These are phyloP conservation scores for Peronospora farinosa DNA, from an alignment of 352 stramenopile species.

Conservation along the genomic window DNA sequence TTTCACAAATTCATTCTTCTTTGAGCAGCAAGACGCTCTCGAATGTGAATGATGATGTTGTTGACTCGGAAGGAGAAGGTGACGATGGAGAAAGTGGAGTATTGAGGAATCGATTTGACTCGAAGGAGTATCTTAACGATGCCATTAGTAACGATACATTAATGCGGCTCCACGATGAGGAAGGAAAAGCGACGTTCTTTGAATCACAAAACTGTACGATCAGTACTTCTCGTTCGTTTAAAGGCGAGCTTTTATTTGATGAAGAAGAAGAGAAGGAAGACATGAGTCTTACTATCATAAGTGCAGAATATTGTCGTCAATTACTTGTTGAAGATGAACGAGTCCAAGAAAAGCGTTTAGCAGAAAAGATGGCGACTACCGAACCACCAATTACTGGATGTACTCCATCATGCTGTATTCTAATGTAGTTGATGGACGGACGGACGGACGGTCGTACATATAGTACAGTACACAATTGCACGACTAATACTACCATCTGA, in stretches of 20 bases:
- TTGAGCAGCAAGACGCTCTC: constrained; percentile 19
- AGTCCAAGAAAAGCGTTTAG: constrained; percentile 24
- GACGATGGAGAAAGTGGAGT: constrained; percentile 15
- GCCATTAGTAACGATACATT: constrained; percentile 73
- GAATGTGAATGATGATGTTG: constrained; percentile 21
- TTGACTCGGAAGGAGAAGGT: constrained; percentile 18
- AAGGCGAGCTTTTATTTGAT: constrained; percentile 51
- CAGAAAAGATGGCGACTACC: constrained; percentile 23
- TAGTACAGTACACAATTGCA: too few species aligned
- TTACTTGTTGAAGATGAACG: constrained; percentile 39
- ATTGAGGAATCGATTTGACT: constrained; percentile 35
- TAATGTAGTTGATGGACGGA: constrained; percentile 30
- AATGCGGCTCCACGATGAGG: constrained; percentile 40
- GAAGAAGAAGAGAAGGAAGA: constrained; percentile 34
- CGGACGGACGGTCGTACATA: too few species aligned
- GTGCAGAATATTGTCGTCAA: constrained; percentile 45
- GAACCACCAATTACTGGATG: constrained; percentile 37
- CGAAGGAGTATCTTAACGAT: constrained; percentile 66
- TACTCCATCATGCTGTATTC: constrained; percentile 51
- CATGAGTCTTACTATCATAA: constrained; percentile 23
- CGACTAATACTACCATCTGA: too few species aligned
- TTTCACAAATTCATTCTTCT: constrained; percentile 20
- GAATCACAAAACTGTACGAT: constrained; percentile 14
- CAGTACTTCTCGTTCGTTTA: constrained; percentile 35
- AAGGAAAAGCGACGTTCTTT: constrained; percentile 27